These are phyloP conservation scores for Aspergillus alliaceus DNA, from an alignment of 2,329 filamentous ascomycete species.

Conservation along the genomic window DNA sequence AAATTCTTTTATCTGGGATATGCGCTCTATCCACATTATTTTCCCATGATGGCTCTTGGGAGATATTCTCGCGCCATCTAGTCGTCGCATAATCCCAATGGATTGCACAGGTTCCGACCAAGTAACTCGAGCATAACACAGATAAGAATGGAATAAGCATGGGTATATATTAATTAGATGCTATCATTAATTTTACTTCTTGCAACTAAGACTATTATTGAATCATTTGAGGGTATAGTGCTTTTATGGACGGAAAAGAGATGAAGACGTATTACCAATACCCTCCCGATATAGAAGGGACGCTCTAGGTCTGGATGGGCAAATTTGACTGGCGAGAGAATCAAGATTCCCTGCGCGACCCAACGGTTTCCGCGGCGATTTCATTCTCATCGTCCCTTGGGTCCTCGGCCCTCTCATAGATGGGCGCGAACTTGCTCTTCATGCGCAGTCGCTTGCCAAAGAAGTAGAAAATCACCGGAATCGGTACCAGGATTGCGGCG, in stretches of 20 bases:
- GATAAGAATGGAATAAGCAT: too few species aligned
- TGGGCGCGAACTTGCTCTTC: constrained; percentile 11
- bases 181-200: too few species aligned
- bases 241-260: not conserved
- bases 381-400: not conserved
- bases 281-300: not conserved
- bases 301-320: not conserved
- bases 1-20: constrained; percentile 24
- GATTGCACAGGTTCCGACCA: too few species aligned
- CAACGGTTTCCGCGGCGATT: not conserved
- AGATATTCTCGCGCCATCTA: too few species aligned
- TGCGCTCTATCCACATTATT: constrained; percentile 25
- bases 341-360: not conserved
- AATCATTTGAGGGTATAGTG: not conserved
- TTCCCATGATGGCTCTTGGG: constrained; percentile 29
- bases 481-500: constrained; percentile 36
- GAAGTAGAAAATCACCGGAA: constrained; percentile 32
- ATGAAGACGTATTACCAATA: not conserved
- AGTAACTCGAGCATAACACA: too few species aligned
- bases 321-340: not conserved
- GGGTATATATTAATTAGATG: too few species aligned
- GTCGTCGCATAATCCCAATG: too few species aligned
- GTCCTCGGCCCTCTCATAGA: constrained; percentile 7
- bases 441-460: constrained; percentile 27
- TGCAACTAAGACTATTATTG: not conserved